Conservation (phyloP, 306 rosid genomes). For the Dalbergia cochinchinensis region DNA sequence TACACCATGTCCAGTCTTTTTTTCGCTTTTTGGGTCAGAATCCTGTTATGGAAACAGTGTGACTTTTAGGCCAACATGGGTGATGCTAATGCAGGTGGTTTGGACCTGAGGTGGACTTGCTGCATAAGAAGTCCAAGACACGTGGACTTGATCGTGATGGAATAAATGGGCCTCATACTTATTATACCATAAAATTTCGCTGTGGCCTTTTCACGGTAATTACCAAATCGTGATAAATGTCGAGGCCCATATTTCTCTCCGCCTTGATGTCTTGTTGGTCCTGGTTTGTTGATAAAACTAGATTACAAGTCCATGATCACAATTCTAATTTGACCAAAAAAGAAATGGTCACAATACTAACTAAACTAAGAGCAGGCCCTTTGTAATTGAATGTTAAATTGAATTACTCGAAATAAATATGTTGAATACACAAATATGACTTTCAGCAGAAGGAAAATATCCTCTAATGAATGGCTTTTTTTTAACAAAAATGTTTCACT, state of each 20-base stretch:
- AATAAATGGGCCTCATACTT: neutral
- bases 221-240: neutral
- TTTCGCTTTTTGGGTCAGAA: too few relatives aligned
- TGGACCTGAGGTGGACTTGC: conserved; percentile 3
- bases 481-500: neutral
- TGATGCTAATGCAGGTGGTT: neutral
- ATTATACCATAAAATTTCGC: too few relatives aligned
- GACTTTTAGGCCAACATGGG: neutral
- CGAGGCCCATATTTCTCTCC: neutral
- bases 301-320: neutral
- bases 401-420: neutral
- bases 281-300: neutral
- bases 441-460: too few relatives aligned
- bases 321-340: neutral
- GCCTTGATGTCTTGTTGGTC: neutral
- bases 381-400: neutral
- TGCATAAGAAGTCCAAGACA: neutral
- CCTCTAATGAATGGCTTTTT: neutral
- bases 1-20: neutral
- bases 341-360: neutral
- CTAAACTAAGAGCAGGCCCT: neutral
- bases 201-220: neutral
- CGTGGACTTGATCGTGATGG: neutral
- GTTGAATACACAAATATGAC: neutral
- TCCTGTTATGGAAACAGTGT: neutral